phyloP scores from a whole-genome alignment of 129 eudicot genomes.

The Apium graveolens region DNA sequence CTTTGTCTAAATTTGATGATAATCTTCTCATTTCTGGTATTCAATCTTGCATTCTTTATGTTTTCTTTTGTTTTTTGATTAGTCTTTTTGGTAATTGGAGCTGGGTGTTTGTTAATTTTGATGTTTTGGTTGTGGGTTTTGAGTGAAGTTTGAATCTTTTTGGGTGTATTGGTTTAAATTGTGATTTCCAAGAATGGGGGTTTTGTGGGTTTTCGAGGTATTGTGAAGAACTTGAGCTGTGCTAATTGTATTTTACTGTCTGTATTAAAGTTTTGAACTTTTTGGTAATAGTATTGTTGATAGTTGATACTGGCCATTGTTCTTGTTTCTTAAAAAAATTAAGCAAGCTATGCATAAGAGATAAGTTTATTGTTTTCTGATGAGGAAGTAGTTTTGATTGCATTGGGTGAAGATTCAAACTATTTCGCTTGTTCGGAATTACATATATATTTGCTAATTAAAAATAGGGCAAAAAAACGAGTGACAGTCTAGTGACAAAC shows the following conservation, averaged over 20 bases:
- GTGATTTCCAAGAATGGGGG: neutral
- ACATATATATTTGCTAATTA: too few species aligned
- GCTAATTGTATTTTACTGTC: neutral
- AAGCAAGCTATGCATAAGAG: too few species aligned
- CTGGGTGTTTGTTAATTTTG: neutral
- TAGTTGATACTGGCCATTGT: neutral
- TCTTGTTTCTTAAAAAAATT: too few species aligned
- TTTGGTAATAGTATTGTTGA: neutral
- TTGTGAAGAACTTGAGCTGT: neutral
- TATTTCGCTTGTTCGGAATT: neutral
- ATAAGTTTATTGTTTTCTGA: too few species aligned
- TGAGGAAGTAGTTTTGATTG: neutral
- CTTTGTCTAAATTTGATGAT: conserved; percentile 74
- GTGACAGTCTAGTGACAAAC: too few species aligned
- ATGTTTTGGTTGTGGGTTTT: neutral
- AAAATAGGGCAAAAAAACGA: too few species aligned
- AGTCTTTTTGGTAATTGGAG: neutral
- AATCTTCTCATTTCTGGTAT: conserved; percentile 69
- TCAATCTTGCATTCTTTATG: neutral
- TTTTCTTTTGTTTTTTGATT: neutral
- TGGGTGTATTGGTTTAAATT: neutral
- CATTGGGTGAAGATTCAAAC: neutral
- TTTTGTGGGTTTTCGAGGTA: neutral
- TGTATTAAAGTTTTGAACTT: neutral
- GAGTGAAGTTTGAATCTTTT: neutral